Conservation (phyloP, 305 asterid genomes). For the Coffea humblotiana region DNA sequence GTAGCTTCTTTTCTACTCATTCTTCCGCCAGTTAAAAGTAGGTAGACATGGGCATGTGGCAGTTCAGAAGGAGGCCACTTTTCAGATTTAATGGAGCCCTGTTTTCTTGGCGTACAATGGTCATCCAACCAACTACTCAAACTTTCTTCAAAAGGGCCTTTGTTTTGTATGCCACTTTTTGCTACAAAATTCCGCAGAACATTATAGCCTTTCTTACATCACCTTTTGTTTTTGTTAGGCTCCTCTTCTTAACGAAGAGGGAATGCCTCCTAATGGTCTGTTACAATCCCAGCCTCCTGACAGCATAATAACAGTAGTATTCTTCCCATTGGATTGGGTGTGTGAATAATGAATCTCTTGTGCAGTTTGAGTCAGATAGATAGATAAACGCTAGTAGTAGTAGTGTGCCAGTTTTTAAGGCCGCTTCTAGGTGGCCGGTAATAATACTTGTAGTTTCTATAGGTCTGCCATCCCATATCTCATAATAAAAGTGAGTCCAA, state of each 20-base stretch:
- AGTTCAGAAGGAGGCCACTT: background rate
- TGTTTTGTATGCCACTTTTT: background rate
- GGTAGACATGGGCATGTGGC: background rate
- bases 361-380: no score
- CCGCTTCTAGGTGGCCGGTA: background rate
- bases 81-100: background rate
- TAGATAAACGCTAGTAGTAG: no score
- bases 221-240: slow-evolving; percentile 9
- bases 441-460: background rate
- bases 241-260: background rate
- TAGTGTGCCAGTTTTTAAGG: no score
- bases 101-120: background rate
- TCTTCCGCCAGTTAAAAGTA: background rate
- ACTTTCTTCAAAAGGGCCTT: background rate
- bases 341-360: no score
- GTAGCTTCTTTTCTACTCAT: background rate
- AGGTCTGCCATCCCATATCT: slow-evolving; percentile 9
- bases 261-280: background rate
- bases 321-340: no score
- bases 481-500: background rate
- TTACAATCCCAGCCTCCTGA: background rate
- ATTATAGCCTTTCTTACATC: background rate
- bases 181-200: background rate
- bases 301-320: no score
- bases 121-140: background rate